Evolutionary conservation across 306 rosid genomes (phyloP).

Genomic region (Glycine soja): DNA sequence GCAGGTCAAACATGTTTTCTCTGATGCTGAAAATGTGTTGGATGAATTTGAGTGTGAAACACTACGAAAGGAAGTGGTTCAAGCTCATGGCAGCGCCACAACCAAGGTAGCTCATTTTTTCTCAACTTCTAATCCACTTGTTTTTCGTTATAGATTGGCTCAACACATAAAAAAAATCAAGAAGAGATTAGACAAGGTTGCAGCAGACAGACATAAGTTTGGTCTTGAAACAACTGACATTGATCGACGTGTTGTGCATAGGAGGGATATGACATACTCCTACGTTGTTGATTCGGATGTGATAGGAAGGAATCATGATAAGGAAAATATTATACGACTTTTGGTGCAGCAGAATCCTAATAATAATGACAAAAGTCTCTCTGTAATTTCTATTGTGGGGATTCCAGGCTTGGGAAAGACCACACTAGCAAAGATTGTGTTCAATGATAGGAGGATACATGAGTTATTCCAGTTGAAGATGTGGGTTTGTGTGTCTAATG

Average conservation of each 20-base stretch:
- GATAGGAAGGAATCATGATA: slow-evolving; percentile 50
- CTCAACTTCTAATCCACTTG: slow-evolving; percentile 34
- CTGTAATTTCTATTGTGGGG: slow-evolving; percentile 46
- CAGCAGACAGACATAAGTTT: slow-evolving; percentile 9
- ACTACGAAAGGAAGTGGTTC: slow-evolving; percentile 17
- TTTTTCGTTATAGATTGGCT: slow-evolving; percentile 1
- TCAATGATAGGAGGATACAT: slow-evolving; percentile 29
- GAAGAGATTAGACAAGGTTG: slow-evolving; percentile 34
- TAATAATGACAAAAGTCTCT: not conserved
- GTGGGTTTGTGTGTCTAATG: slow-evolving; percentile 45
- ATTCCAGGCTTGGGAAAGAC: slow-evolving; percentile 49
- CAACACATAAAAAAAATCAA: slow-evolving; percentile 19
- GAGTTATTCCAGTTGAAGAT: slow-evolving; percentile 13
- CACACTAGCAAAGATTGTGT: slow-evolving; percentile 45
- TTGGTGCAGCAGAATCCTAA: not conserved
- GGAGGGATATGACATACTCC: slow-evolving; percentile 41
- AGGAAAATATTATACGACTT: slow-evolving; percentile 24
- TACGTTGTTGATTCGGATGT: slow-evolving; percentile 41
- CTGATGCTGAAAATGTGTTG: slow-evolving; percentile 38
- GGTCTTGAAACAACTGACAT: not conserved
- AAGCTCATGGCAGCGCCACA: not conserved
- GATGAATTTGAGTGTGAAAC: slow-evolving; percentile 47
- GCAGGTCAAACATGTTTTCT: slow-evolving; percentile 20
- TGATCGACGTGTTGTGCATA: slow-evolving; percentile 8
- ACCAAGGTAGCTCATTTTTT: slow-evolving; percentile 38